Percentiles rank a stretch among this genome's conserved stretches.
Conservation (phyloP, 352 stramenopile species). For the Pilasporangium apinafurcum region DNA sequence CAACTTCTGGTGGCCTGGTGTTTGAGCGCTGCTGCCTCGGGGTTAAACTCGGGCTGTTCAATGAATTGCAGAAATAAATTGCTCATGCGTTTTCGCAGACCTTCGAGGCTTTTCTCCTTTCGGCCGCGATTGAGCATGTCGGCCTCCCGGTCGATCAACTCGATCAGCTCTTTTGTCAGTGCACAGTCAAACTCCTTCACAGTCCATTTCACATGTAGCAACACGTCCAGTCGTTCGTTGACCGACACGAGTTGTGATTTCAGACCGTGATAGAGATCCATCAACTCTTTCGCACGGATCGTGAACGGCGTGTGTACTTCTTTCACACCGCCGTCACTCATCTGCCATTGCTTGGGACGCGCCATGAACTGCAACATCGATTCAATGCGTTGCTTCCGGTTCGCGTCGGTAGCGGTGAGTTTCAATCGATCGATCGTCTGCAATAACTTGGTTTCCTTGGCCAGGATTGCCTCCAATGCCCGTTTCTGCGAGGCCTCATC, state of each 20-base stretch:
- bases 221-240: conserved; percentile 86
- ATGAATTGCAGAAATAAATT: conserved; percentile 92
- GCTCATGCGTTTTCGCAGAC: conserved; percentile 76
- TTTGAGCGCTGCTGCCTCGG: conserved; percentile 68
- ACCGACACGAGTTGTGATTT: conserved; percentile 42
- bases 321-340: conserved; percentile 85
- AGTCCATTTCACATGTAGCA: conserved; percentile 92
- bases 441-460: conserved; percentile 80
- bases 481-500: conserved; percentile 20
- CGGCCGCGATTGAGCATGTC: conserved; percentile 89
- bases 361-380: conserved; percentile 88
- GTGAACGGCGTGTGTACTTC: conserved; percentile 88
- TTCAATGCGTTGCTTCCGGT: conserved; percentile 80
- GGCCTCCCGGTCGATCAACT: conserved; percentile 91
- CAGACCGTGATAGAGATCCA: conserved; percentile 82
- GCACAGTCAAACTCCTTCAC: conserved; percentile 89
- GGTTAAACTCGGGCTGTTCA: conserved; percentile 92
- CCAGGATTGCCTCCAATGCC: conserved; percentile 56
- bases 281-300: conserved; percentile 84
- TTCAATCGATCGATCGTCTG: conserved; percentile 90
- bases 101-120: conserved; percentile 70
- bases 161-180: conserved; percentile 86
- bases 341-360: conserved; percentile 88
- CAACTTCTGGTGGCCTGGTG: conserved; percentile 7
- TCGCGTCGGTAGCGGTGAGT: conserved; percentile 65